Base-by-base conservation (phyloP, 2,329 filamentous ascomycete species). In the Monosporascus cannonballus region DNA sequence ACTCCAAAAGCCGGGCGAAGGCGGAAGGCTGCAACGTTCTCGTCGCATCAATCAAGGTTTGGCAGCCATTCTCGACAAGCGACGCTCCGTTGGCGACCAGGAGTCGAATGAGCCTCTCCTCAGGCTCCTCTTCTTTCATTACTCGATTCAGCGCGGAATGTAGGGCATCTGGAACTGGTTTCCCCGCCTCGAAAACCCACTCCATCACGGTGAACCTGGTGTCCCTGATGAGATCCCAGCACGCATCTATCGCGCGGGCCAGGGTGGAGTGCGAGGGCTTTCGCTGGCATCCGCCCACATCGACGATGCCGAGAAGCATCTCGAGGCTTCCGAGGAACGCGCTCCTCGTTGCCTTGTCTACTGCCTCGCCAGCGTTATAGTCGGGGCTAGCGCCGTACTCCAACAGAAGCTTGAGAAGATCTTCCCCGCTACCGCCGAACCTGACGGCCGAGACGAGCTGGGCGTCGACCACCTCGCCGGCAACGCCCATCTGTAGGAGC, bases 331-430 rank as follows among this genome's bases (percentile, higher is more conserved):
- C 70, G 39, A 80, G 64, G 53, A 76, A 77, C 0, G 77, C 78
- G 54, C 76, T 78, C 37, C 75, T 70, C 1, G 77, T 76, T 1
- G 80, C 78, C 11, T 78, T 76, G 57, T 80, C 77, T 4, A 84
- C 72, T 4, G 78, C 76, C 50, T 83, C 78, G 1, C 80, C 80
- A 9, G 74, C 71, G 20, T 76, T 76, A 61, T 77, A 77, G 59
- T 84, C 77, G 0, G 79, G 75, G 50, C 78, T 77, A 3, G 81
- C 82, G 0, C 81, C 80, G 34, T 76, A 71, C 1, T 64, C 56
- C 7, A 85, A 66, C 18, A 86, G 61, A 9, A 83, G 72, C 27
- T 66, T 68, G 34, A 84, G 71, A 15, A 83, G 65, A 6, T 71
- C 69, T 27, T 73, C 70, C 1, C 75, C 79, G 2, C 72, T 71